Percentiles rank a stretch among this genome's conserved stretches.
Evolutionary conservation across 2,329 filamentous ascomycete genomes (phyloP).

Genomic region (Botrytis galanthina): DNA sequence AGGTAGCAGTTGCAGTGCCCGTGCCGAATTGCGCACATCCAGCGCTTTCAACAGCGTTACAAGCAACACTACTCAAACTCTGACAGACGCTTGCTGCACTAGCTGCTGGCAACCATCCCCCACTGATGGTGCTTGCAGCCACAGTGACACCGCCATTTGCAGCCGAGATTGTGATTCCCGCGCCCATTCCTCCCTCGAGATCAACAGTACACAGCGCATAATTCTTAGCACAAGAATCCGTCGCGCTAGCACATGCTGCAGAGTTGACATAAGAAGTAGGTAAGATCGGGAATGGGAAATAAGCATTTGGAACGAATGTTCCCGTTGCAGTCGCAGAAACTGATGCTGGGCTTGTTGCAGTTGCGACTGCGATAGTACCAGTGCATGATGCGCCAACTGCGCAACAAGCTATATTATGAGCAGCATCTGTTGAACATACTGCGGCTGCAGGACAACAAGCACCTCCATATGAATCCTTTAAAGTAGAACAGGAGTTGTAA

Average conservation of each 20-base stretch:
- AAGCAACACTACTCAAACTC: constrained; percentile 54
- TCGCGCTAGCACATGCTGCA: constrained; percentile 52
- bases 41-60: constrained; percentile 39
- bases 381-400: constrained; percentile 38
- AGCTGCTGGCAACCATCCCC: constrained; percentile 42
- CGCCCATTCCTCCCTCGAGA: constrained; percentile 45
- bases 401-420: constrained; percentile 38
- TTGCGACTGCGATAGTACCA: constrained; percentile 31
- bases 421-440: constrained; percentile 36
- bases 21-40: constrained; percentile 36
- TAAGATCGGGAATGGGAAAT: constrained; percentile 60
- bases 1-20: constrained; percentile 13
- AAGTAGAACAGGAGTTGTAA: constrained; percentile 37
- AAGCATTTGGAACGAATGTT: constrained; percentile 56
- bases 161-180: constrained; percentile 56
- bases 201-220: constrained; percentile 53
- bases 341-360: constrained; percentile 19
- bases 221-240: constrained; percentile 52
- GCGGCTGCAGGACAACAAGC: constrained; percentile 38
- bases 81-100: constrained; percentile 55
- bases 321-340: constrained; percentile 36
- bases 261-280: constrained; percentile 50
- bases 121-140: constrained; percentile 37
- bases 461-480: constrained; percentile 31
- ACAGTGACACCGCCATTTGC: constrained; percentile 54